A percentile compares a stretch with the other conserved stretches of the same genome.
phyloP scores from a whole-genome alignment of 805 yeast species.

The Monosporozyma yasuniensis region DNA sequence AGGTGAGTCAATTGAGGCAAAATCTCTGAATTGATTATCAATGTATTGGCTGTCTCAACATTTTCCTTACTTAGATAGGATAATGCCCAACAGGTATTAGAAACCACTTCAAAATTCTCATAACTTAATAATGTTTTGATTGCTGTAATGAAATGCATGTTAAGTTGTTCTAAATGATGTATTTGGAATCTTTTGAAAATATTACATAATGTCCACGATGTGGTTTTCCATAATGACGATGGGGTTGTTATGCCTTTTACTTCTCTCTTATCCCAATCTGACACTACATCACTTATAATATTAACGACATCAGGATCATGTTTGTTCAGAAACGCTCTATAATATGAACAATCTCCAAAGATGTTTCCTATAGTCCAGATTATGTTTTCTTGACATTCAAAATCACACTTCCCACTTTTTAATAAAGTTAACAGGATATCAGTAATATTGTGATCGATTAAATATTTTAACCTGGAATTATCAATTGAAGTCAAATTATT shows the following conservation, averaged over 20 bases:
- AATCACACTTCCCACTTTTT: slow-evolving; percentile 48
- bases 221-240: slow-evolving; percentile 73
- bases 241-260: slow-evolving; percentile 84
- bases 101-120: slow-evolving; percentile 81
- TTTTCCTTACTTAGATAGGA: slow-evolving; percentile 88
- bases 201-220: slow-evolving; percentile 93
- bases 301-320: neutral
- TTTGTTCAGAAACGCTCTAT: slow-evolving; percentile 71
- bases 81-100: slow-evolving; percentile 97
- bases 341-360: slow-evolving; percentile 86
- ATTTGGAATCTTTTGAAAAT: slow-evolving; percentile 66
- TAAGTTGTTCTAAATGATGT: neutral
- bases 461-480: slow-evolving; percentile 76
- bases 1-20: slow-evolving; percentile 87
- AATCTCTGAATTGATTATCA: slow-evolving; percentile 88
- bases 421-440: slow-evolving; percentile 76
- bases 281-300: neutral
- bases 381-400: slow-evolving; percentile 92
- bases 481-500: slow-evolving; percentile 92
- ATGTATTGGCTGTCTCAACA: slow-evolving; percentile 71
- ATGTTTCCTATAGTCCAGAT: slow-evolving; percentile 97
- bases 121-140: slow-evolving; percentile 62
- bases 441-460: slow-evolving; percentile 84
- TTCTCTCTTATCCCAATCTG: slow-evolving; percentile 13
- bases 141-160: neutral